Percentiles rank a stretch among this genome's conserved stretches.
Conservation (phyloP, 257 asterid species). For the Asclepias syriaca region DNA sequence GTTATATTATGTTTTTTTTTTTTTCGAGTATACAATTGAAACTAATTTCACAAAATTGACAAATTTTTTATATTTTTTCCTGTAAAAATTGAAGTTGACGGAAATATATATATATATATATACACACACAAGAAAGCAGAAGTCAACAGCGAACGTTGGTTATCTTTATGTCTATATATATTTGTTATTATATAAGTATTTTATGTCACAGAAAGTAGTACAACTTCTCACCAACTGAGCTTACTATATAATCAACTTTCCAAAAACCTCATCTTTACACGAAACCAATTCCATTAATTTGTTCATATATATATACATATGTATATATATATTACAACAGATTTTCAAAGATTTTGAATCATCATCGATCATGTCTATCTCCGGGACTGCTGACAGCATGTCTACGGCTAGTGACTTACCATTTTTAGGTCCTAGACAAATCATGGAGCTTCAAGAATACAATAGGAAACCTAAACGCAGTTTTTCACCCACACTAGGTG, state of each 20-base stretch:
- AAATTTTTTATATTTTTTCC: not conserved
- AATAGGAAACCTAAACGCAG: constrained; percentile 39
- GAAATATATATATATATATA: no score
- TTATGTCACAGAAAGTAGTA: constrained; percentile 27
- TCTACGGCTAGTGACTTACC: constrained; percentile 58
- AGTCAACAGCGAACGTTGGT: no score
- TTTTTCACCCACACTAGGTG: constrained; percentile 53
- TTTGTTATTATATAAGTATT: no score
- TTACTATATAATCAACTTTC: constrained; percentile 21
- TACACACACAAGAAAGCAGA: no score
- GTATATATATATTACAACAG: not conserved
- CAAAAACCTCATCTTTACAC: constrained; percentile 36
- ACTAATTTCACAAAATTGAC: not conserved
- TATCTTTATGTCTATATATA: no score
- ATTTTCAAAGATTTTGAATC: not conserved
- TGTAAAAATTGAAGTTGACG: not conserved
- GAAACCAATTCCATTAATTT: constrained; percentile 31
- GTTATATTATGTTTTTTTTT: not conserved
- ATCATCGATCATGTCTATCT: constrained; percentile 8
- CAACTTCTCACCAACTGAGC: constrained; percentile 76
- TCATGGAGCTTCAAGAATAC: constrained; percentile 58
- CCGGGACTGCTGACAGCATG: constrained; percentile 32
- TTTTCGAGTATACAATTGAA: not conserved
- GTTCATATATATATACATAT: not conserved
- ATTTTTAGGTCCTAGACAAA: constrained; percentile 54